Evolutionary conservation across 345 rosid species (phyloP).

Genomic region (Viola odorata): DNA sequence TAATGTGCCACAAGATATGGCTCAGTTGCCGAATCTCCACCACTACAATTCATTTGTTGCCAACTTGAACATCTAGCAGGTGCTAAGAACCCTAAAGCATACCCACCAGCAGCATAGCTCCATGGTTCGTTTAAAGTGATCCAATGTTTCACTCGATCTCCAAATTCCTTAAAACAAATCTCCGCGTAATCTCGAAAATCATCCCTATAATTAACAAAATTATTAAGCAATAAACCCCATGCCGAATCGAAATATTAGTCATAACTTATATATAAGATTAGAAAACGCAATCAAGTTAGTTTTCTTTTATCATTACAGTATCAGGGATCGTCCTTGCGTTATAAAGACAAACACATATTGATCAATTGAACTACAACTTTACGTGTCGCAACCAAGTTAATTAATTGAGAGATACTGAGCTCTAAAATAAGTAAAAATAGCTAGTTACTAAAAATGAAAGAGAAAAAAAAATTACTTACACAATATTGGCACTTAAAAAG

Average conservation of each 20-base stretch:
- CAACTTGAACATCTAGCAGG: constrained; percentile 62
- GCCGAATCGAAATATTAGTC: background rate
- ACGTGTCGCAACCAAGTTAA: background rate
- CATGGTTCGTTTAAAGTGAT: constrained; percentile 79
- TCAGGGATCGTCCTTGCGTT: no score
- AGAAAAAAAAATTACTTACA: constrained; percentile 29
- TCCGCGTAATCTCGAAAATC: constrained; percentile 58
- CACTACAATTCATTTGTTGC: constrained; percentile 22
- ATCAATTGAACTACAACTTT: background rate
- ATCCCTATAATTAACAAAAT: constrained; percentile 9
- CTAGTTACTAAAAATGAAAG: background rate
- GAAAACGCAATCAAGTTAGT: background rate
- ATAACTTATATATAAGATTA: no score
- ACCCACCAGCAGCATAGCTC: constrained; percentile 51
- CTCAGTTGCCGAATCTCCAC: constrained; percentile 54
- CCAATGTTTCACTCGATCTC: constrained; percentile 90
- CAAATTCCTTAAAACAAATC: constrained; percentile 67
- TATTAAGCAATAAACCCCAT: background rate
- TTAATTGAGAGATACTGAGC: background rate
- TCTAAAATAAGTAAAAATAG: no score
- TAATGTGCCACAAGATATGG: constrained; percentile 76
- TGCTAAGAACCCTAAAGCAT: constrained; percentile 50
- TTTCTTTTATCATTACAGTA: no score
- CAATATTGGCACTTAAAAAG: constrained; percentile 34
- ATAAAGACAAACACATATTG: no score